These are phyloP conservation scores for Phytophthora citrophthora DNA, from an alignment of 352 stramenopile genomes.

Conservation along the genomic window DNA sequence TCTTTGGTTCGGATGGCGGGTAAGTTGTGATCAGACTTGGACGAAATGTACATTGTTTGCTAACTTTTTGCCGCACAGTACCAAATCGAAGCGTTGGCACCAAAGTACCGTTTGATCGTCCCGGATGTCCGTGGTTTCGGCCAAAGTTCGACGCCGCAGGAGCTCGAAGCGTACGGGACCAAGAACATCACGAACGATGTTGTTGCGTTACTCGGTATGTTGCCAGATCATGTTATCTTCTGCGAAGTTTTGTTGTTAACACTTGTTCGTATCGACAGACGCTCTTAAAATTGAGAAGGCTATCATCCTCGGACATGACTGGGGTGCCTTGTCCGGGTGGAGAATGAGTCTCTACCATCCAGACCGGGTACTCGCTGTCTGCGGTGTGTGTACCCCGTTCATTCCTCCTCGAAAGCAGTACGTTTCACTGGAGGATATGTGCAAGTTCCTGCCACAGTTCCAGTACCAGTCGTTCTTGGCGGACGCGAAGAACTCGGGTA, in stretches of 20 bases:
- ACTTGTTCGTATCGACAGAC: constrained; percentile 29
- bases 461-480: constrained; percentile 49
- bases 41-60: not conserved
- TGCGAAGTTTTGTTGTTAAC: not conserved
- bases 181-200: constrained; percentile 60
- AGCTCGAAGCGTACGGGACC: constrained; percentile 47
- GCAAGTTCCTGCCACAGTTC: constrained; percentile 39
- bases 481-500: constrained; percentile 34
- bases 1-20: constrained; percentile 65
- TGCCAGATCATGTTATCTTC: not conserved
- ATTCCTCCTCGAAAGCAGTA: constrained; percentile 41
- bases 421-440: constrained; percentile 40
- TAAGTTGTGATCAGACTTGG: constrained; percentile 14
- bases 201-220: constrained; percentile 42
- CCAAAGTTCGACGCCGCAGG: constrained; percentile 47
- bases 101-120: constrained; percentile 65
- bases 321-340: constrained; percentile 56
- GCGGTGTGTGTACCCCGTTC: constrained; percentile 66
- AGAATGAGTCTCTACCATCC: constrained; percentile 66
- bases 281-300: constrained; percentile 52
- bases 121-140: constrained; percentile 63
- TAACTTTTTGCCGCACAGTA: constrained; percentile 33
- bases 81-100: constrained; percentile 52
- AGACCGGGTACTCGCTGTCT: constrained; percentile 55
- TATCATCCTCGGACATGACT: constrained; percentile 67